Evolutionary conservation across 768 basidiomycete species (phyloP), one percentile per base, ranked within the genome.

Genomic region (Boletus huronensis): DNA sequence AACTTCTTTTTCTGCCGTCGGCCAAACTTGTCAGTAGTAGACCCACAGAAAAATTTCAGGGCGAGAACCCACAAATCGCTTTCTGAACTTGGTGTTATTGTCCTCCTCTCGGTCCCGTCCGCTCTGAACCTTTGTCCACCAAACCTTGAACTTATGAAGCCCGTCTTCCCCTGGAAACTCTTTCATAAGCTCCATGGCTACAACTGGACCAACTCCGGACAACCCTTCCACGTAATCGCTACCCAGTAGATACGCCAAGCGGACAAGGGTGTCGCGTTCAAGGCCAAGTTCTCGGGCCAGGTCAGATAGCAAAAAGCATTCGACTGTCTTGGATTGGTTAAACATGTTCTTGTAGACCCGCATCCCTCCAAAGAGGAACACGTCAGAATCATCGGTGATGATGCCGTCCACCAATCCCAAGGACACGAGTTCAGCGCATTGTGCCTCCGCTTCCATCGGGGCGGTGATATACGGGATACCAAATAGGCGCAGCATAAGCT

Each of bases 311-410:
- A 97, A 75, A 77, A 97, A 99, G 67, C 93, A 94, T 72, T 99
- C 97, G 51, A 98, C 97, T 4, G 94, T 98, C 77, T 98, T 98
- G 45, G 91, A 90, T 71, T 98, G 96, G 69, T 98, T 98, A 77
- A 99, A 99, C 90, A 99, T 96, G 70, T 99, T 98, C 74, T 96
- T 97, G 80, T 90, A 97, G 19, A 98, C 92, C n/a, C 93, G 87
- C 60, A 82, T 73, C 23, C 93, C 96, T 31, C 97, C 97, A 62
- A 99, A 99, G 46, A 99, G 85, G 73, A 99, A 99, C 46, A 98
- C 94, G 66, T 99, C 97, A 5, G 93, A 97, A 71, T 99, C 97
- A 69, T 99, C 97, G 0, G 97, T 99, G 69, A 99, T 98, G 51
- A 99, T 89, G 0, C 97, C 97, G 59, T 99, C 94, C 35, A 97